Evolutionary conservation across 2,329 filamentous ascomycete species (phyloP).

Genomic region (Talaromyces piceae): DNA sequence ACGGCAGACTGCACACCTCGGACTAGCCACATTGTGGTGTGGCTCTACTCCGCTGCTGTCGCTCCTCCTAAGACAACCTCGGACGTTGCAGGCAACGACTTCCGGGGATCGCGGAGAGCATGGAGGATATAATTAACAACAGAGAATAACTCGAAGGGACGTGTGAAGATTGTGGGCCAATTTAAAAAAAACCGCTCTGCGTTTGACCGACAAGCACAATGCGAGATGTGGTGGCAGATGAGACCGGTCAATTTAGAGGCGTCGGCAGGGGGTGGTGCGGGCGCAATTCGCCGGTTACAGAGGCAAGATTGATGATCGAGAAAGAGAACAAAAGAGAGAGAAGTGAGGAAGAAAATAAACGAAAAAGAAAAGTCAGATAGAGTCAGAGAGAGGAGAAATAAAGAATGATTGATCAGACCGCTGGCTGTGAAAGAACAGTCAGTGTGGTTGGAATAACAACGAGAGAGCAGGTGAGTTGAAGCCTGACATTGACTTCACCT

Average conservation of each 20-base stretch:
- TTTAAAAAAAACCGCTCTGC: neutral
- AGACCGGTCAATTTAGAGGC: neutral
- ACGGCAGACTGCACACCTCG: slow-evolving; percentile 43
- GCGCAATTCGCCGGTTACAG: too few species aligned
- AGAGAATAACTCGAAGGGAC: neutral
- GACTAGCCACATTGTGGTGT: slow-evolving; percentile 38
- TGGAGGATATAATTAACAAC: slow-evolving; percentile 2
- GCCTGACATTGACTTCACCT: neutral
- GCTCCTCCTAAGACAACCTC: slow-evolving; percentile 2
- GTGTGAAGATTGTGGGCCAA: neutral
- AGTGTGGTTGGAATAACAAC: neutral
- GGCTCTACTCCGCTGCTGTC: neutral
- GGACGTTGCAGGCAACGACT: slow-evolving; percentile 12
- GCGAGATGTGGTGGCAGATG: neutral
- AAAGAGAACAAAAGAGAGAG: neutral
- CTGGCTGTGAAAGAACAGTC: neutral
- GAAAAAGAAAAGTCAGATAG: neutral
- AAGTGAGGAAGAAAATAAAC: neutral
- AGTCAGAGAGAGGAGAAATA: neutral
- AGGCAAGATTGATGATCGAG: neutral
- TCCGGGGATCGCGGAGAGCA: slow-evolving; percentile 5
- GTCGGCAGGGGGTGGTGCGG: neutral
- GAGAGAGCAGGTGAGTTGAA: neutral
- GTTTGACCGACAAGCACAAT: neutral
- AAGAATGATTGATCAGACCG: neutral